A percentile compares a stretch with the other conserved stretches of the same genome.
Conservation (phyloP, 345 rosid species). For the Isatis tinctoria region DNA sequence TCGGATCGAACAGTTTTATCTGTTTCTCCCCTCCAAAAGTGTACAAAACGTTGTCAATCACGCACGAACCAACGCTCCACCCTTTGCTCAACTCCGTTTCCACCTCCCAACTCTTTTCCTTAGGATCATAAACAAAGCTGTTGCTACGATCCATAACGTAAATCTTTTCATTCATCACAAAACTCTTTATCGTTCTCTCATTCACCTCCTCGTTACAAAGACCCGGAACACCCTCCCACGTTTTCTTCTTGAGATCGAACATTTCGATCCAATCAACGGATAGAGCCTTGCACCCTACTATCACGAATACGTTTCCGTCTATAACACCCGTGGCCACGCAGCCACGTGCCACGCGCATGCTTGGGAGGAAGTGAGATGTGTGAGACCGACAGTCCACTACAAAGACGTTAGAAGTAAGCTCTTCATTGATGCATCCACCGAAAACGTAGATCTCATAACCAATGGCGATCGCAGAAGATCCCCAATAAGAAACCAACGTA, state of each 20-base stretch:
- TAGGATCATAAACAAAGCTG: constrained; percentile 37
- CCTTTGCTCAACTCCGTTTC: constrained; percentile 29
- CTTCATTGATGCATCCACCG: neutral
- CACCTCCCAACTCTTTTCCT: constrained; percentile 43
- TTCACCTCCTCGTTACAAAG: neutral
- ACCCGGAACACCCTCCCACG: constrained; percentile 32
- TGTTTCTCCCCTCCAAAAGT: constrained; percentile 59
- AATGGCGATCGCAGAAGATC: neutral
- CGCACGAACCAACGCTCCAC: constrained; percentile 73
- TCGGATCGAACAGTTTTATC: constrained; percentile 46
- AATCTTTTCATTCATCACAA: neutral
- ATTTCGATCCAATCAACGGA: constrained; percentile 55
- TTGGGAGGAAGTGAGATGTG: neutral
- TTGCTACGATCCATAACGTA: neutral
- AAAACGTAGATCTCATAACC: neutral
- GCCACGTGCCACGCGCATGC: neutral
- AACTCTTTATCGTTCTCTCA: neutral
- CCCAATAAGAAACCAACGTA: neutral
- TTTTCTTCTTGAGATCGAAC: constrained; percentile 36
- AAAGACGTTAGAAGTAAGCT: neutral
- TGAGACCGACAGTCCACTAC: neutral
- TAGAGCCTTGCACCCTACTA: constrained; percentile 56
- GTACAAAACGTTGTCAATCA: constrained; percentile 51
- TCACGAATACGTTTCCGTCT: constrained; percentile 49
- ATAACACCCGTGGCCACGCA: constrained; percentile 32